phyloP scores from a whole-genome alignment of 31 red algal species.

The Bonnemaisonia californica region DNA sequence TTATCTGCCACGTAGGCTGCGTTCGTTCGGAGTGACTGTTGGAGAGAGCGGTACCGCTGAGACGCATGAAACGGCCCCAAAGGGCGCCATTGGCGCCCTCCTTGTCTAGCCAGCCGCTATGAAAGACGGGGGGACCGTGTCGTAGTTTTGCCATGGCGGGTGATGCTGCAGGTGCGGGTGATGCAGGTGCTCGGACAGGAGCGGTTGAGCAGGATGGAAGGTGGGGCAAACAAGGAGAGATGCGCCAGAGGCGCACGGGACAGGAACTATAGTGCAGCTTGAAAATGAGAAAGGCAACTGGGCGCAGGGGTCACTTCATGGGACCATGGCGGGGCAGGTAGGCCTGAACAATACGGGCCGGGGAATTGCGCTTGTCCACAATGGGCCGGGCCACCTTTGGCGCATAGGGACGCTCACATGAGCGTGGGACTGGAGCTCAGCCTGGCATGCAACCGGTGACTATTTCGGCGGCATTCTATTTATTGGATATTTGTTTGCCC shows the following conservation, averaged over 20 bases:
- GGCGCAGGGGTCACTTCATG: no score
- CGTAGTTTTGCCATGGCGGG: conserved; percentile 72
- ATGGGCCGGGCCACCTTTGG: no score
- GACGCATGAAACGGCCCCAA: conserved; percentile 73
- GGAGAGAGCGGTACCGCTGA: conserved; percentile 77
- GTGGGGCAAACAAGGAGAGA: no score
- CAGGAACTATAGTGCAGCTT: not conserved
- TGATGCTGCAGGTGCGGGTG: not conserved
- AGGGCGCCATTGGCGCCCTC: conserved; percentile 51
- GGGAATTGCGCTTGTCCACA: no score
- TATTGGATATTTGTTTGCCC: no score
- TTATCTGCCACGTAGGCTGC: conserved; percentile 77
- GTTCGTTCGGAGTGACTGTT: conserved; percentile 64
- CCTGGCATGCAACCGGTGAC: no score
- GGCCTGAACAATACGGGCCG: no score
- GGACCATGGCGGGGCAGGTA: no score
- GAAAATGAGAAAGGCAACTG: no score
- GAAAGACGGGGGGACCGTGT: conserved; percentile 68
- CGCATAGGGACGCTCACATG: no score
- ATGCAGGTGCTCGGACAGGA: not conserved
- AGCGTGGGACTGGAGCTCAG: no score
- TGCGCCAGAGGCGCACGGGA: not conserved
- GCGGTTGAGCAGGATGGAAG: conserved; percentile 20
- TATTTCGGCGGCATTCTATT: no score
- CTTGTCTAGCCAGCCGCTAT: conserved; percentile 89